Conservation (phyloP, 192 early-diverging fungal species). For the Mortierella claussenii region DNA sequence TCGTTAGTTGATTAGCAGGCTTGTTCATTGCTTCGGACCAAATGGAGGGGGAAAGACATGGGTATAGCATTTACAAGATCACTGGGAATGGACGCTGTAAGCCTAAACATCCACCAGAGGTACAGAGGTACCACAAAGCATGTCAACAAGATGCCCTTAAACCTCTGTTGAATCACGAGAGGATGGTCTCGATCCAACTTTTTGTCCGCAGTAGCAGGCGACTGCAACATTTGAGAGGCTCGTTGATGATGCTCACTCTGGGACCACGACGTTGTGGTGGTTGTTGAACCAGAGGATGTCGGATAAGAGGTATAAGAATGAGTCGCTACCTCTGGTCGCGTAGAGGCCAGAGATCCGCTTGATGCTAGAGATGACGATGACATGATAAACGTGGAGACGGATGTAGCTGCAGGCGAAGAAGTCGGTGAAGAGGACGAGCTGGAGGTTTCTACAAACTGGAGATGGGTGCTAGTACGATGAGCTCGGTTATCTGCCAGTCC, state of each 20-base stretch:
- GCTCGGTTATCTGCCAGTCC: neutral
- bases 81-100: conserved; percentile 16
- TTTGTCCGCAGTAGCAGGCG: neutral
- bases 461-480: neutral
- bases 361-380: neutral
- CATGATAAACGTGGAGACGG: neutral
- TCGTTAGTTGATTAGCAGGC: too few species aligned
- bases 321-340: neutral
- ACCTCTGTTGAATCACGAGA: conserved; percentile 61
- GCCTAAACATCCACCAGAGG: conserved; percentile 42
- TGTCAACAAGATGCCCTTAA: conserved; percentile 58
- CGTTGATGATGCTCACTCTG: neutral
- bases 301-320: neutral
- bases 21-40: too few species aligned
- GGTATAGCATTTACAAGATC: conserved; percentile 25
- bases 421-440: neutral
- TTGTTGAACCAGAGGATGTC: neutral
- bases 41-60: neutral
- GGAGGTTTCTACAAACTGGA: neutral
- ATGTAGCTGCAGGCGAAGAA: neutral
- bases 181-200: conserved; percentile 62
- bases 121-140: conserved; percentile 53
- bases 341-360: neutral
- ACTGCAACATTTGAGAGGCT: neutral
- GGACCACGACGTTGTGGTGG: neutral